Evolutionary conservation across 257 asterid species (phyloP).

Genomic region (Paraleonurus japonicus): DNA sequence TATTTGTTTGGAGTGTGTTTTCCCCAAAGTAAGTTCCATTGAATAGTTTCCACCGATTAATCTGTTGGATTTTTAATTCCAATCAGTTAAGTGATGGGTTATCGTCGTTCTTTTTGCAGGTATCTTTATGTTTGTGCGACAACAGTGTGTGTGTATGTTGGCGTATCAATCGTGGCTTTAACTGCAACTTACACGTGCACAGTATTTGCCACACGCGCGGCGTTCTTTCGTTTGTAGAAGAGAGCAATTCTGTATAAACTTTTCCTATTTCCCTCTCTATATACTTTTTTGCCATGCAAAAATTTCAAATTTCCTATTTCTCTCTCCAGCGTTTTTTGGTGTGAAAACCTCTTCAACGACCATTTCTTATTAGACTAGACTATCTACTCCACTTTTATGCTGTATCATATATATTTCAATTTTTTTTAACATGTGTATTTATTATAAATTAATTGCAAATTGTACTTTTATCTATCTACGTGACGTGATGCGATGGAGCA

Average conservation of each 20-base stretch:
- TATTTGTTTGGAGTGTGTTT: conserved; percentile 92
- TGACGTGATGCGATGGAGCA: too few relatives aligned
- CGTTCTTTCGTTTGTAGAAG: not conserved
- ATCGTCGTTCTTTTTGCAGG: conserved; percentile 38
- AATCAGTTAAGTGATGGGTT: not conserved
- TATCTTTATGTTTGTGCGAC: conserved; percentile 79
- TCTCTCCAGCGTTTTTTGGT: not conserved
- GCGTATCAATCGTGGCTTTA: conserved; percentile 52
- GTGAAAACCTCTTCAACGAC: not conserved
- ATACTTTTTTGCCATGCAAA: not conserved
- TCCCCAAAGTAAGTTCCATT: conserved; percentile 79
- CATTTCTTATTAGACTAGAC: too few relatives aligned
- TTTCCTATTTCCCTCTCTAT: not conserved
- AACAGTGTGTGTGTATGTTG: conserved; percentile 63
- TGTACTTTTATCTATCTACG: too few relatives aligned
- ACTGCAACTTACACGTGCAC: conserved; percentile 40
- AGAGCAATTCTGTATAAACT: not conserved
- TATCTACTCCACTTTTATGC: not conserved
- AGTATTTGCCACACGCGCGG: conserved; percentile 38
- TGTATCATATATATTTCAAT: not conserved
- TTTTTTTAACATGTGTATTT: not conserved
- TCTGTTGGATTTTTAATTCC: not conserved
- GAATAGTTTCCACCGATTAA: not conserved
- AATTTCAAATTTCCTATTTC: not conserved
- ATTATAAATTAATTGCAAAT: too few relatives aligned